Evolutionary conservation across 176 grass and related monocot species (phyloP).

Genomic region (Ensete ventricosum): DNA sequence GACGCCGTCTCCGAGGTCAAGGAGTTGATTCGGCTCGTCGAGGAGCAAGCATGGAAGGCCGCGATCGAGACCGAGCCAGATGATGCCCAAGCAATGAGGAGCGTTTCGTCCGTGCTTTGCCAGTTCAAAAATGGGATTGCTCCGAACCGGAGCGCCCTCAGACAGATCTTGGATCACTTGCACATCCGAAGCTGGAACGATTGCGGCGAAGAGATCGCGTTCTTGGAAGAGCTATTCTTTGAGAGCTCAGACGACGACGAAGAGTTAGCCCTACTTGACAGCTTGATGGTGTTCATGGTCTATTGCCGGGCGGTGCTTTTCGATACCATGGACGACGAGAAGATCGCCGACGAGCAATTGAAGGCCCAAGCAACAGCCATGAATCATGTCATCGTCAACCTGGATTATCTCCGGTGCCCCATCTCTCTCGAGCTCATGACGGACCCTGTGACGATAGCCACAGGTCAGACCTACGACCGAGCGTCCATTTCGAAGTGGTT

Average conservation of each 20-base stretch:
- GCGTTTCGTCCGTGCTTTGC: conserved; percentile 44
- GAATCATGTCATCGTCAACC: conserved; percentile 40
- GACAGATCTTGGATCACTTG: conserved; percentile 48
- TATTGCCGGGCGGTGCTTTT: conserved; percentile 80
- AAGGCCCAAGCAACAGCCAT: conserved; percentile 14
- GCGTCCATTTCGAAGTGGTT: conserved; percentile 71
- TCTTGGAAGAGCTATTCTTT: conserved; percentile 40
- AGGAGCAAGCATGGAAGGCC: conserved; percentile 44
- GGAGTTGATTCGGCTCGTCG: conserved; percentile 47
- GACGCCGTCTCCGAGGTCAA: conserved; percentile 30
- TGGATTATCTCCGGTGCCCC: conserved; percentile 61
- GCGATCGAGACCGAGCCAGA: conserved; percentile 25
- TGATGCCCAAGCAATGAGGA: conserved; percentile 31
- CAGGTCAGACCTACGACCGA: conserved; percentile 87
- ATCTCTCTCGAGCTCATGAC: conserved; percentile 86
- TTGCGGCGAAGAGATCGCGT: conserved; percentile 57
- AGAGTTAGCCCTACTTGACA: conserved; percentile 26
- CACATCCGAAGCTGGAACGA: conserved; percentile 51
- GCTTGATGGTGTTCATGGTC: conserved; percentile 50
- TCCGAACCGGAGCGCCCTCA: conserved; percentile 33
- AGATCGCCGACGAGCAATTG: not conserved
- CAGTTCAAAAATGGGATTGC: conserved; percentile 51
- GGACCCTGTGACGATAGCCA: conserved; percentile 63
- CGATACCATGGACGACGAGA: conserved; percentile 28
- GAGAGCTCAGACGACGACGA: conserved; percentile 14